Evolutionary conservation across 169 alveolate species (phyloP).

Genomic region (Plasmodium blacklocki): DNA sequence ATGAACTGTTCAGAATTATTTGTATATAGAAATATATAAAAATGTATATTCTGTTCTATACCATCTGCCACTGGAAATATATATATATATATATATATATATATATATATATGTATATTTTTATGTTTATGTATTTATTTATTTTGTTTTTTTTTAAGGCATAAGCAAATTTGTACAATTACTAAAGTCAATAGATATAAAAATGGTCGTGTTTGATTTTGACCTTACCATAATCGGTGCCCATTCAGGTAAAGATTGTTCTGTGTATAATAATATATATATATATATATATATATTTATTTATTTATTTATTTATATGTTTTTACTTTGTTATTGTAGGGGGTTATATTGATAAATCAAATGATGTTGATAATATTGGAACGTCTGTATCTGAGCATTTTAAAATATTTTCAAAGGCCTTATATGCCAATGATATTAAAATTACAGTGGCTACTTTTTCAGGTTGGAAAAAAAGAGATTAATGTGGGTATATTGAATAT

Average conservation of each 20-base stretch:
- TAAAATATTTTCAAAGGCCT: constrained; percentile 41
- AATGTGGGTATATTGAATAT: background rate
- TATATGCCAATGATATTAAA: constrained; percentile 20
- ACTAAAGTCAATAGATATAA: constrained; percentile 34
- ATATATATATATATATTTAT: background rate
- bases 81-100: constrained; percentile 6
- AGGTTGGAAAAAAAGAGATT: constrained; percentile 4
- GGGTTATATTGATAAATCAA: constrained; percentile 39
- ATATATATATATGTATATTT: background rate
- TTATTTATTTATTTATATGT: background rate
- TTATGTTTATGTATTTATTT: background rate
- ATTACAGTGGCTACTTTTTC: constrained; percentile 70
- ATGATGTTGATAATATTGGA: constrained; percentile 43
- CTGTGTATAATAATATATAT: background rate
- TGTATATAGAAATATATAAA: background rate
- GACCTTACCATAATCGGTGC: constrained; percentile 65
- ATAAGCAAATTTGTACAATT: constrained; percentile 29
- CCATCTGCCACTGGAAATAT: background rate
- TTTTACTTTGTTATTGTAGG: constrained; percentile 8
- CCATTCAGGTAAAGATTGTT: constrained; percentile 30
- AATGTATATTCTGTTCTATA: background rate
- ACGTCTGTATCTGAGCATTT: constrained; percentile 31
- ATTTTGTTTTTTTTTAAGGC: constrained; percentile 12
- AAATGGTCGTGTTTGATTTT: constrained; percentile 63
- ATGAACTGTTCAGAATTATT: constrained; percentile 5